A percentile compares a stretch with the other conserved stretches of the same genome.
These are phyloP conservation scores for Boletus rufocinnamomeus DNA, from an alignment of 768 basidiomycete species.

Conservation along the genomic window DNA sequence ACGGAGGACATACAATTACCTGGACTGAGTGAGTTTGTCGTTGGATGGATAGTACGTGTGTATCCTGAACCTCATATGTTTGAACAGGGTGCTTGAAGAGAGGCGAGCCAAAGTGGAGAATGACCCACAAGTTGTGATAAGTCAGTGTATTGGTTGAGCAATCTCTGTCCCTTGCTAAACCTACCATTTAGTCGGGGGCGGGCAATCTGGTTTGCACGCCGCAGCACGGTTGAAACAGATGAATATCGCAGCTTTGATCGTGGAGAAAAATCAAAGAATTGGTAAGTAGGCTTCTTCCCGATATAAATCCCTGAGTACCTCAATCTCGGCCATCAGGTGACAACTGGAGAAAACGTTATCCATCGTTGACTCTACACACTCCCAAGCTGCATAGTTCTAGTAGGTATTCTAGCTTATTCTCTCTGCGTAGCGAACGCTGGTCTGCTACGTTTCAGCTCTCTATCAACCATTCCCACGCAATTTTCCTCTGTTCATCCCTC, in stretches of 20 bases:
- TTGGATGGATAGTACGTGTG: neutral
- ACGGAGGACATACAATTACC: slow-evolving; percentile 7
- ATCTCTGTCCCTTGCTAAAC: neutral
- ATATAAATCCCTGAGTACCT: neutral
- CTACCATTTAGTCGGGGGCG: slow-evolving; percentile 3
- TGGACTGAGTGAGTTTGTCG: slow-evolving; percentile 2
- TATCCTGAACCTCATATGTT: neutral
- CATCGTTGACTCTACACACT: slow-evolving; percentile 5
- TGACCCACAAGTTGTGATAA: slow-evolving; percentile 9
- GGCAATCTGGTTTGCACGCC: slow-evolving; percentile 1
- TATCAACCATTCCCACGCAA: slow-evolving; percentile 9
- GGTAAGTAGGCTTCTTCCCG: neutral
- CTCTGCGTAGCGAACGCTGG: neutral
- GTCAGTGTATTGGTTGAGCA: neutral
- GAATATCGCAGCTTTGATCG: neutral
- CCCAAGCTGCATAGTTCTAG: neutral
- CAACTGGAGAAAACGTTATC: slow-evolving; percentile 11
- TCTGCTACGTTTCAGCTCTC: neutral
- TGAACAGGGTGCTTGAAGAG: slow-evolving; percentile 2
- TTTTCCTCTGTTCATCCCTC: slow-evolving; percentile 7
- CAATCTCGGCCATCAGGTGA: slow-evolving; percentile 1
- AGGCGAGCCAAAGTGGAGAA: slow-evolving; percentile 4
- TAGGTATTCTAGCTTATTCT: neutral
- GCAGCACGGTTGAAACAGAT: slow-evolving; percentile 8
- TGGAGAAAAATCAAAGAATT: slow-evolving; percentile 8